Evolutionary conservation across 2,329 filamentous ascomycete genomes (phyloP).

Genomic region (Fusarium sacchari): DNA sequence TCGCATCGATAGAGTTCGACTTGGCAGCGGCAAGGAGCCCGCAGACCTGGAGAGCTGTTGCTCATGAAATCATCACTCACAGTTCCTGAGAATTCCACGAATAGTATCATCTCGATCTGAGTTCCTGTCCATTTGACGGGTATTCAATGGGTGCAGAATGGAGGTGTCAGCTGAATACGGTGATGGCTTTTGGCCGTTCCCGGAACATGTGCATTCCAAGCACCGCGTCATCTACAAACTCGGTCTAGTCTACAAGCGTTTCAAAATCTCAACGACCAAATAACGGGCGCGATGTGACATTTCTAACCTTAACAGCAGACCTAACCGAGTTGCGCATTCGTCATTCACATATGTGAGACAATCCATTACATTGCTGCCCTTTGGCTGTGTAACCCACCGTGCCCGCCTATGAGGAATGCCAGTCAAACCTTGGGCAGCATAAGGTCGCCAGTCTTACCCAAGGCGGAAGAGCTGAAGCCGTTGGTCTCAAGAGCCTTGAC

Average conservation of each 20-base stretch:
- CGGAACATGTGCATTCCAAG: conserved; percentile 5
- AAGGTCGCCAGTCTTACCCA: neutral
- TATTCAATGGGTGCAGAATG: neutral
- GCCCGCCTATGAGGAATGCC: conserved; percentile 11
- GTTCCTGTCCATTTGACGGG: neutral
- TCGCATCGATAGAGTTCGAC: neutral
- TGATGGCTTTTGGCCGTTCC: neutral
- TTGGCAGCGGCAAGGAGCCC: neutral
- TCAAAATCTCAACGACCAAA: neutral
- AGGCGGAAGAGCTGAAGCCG: neutral
- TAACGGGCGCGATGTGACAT: neutral
- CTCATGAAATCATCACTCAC: neutral
- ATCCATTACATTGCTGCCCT: neutral
- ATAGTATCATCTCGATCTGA: neutral
- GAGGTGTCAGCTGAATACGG: neutral
- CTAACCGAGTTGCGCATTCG: neutral
- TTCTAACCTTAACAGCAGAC: neutral
- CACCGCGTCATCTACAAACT: neutral
- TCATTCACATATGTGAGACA: conserved; percentile 19
- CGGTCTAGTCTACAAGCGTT: neutral
- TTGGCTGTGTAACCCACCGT: neutral
- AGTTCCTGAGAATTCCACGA: neutral
- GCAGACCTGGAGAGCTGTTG: neutral
- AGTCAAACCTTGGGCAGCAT: neutral
- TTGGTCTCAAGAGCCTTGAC: neutral